Percentiles rank a stretch among this genome's conserved stretches.
These are phyloP conservation scores for Xylariaceae sp. DNA, from an alignment of 2,329 filamentous ascomycete genomes.

Conservation along the genomic window DNA sequence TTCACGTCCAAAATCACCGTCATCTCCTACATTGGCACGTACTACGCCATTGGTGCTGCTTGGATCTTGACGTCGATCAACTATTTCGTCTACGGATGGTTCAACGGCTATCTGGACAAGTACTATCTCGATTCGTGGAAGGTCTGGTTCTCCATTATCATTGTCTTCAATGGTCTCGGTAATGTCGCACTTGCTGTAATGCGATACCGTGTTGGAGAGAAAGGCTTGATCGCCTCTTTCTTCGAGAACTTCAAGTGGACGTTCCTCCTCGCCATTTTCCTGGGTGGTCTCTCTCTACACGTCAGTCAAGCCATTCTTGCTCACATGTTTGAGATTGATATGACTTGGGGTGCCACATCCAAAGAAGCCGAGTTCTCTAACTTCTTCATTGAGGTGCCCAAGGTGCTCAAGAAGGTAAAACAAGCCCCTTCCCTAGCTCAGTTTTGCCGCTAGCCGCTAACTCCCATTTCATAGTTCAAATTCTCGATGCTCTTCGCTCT, in stretches of 20 bases:
- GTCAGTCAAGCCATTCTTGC: slow-evolving; percentile 75
- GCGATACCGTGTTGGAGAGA: slow-evolving; percentile 68
- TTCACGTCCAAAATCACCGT: slow-evolving; percentile 69
- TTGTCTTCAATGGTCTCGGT: slow-evolving; percentile 73
- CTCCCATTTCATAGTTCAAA: slow-evolving; percentile 56
- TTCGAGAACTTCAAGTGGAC: slow-evolving; percentile 73
- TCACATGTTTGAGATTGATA: slow-evolving; percentile 84
- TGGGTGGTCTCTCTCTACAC: slow-evolving; percentile 78
- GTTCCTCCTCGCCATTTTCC: slow-evolving; percentile 71
- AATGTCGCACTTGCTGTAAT: slow-evolving; percentile 71
- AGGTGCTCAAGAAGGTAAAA: slow-evolving; percentile 73
- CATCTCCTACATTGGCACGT: slow-evolving; percentile 55
- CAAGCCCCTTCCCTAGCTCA: slow-evolving; percentile 36
- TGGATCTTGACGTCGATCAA: slow-evolving; percentile 67
- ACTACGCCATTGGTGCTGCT: slow-evolving; percentile 68
- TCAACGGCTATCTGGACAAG: slow-evolving; percentile 63
- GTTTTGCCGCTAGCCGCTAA: slow-evolving; percentile 34
- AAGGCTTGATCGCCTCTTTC: slow-evolving; percentile 54
- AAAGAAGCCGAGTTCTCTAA: slow-evolving; percentile 80
- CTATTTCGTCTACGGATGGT: slow-evolving; percentile 71
- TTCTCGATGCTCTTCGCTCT: slow-evolving; percentile 64
- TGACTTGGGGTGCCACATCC: slow-evolving; percentile 80
- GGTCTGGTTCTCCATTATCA: slow-evolving; percentile 77
- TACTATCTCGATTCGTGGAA: slow-evolving; percentile 71
- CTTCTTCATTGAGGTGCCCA: slow-evolving; percentile 81